These are phyloP conservation scores for Pseudogymnoascus sp. DNA, from an alignment of 2,329 filamentous ascomycete genomes.

Conservation along the genomic window DNA sequence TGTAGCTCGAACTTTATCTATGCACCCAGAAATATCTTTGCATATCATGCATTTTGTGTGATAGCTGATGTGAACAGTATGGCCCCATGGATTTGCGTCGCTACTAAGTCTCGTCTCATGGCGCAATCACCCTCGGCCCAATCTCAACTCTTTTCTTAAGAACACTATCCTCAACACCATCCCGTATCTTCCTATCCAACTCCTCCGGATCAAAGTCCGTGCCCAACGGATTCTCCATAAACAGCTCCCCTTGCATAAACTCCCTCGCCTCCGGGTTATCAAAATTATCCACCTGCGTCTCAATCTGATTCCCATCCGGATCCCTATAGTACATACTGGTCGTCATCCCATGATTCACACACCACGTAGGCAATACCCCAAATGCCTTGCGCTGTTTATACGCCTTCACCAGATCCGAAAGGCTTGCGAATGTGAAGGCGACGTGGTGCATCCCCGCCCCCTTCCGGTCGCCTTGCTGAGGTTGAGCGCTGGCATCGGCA, in stretches of 20 bases:
- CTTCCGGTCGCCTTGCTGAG: conserved; percentile 14
- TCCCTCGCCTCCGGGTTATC: conserved; percentile 28
- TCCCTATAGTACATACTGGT: conserved; percentile 40
- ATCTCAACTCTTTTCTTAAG: conserved; percentile 2
- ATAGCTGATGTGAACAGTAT: neutral
- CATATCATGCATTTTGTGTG: neutral
- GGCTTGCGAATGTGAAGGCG: conserved; percentile 32
- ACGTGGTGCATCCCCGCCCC: conserved; percentile 33
- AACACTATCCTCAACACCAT: conserved; percentile 19
- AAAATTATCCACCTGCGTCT: conserved; percentile 39
- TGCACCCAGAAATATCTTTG: neutral
- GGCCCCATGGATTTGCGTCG: neutral
- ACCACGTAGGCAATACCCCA: conserved; percentile 34
- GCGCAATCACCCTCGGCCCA: neutral
- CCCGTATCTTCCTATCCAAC: conserved; percentile 23
- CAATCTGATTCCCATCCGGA: conserved; percentile 40
- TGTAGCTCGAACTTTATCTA: neutral
- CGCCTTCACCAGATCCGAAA: conserved; percentile 29
- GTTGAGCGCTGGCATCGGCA: conserved; percentile 20
- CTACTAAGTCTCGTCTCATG: neutral
- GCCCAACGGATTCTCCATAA: conserved; percentile 36
- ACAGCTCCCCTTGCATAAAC: conserved; percentile 32
- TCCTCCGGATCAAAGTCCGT: conserved; percentile 38
- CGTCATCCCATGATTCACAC: conserved; percentile 39
- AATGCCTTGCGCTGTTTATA: conserved; percentile 31